Base-by-base conservation (phyloP, 2,329 filamentous ascomycete genomes). In the Penicillium brasilianum region DNA sequence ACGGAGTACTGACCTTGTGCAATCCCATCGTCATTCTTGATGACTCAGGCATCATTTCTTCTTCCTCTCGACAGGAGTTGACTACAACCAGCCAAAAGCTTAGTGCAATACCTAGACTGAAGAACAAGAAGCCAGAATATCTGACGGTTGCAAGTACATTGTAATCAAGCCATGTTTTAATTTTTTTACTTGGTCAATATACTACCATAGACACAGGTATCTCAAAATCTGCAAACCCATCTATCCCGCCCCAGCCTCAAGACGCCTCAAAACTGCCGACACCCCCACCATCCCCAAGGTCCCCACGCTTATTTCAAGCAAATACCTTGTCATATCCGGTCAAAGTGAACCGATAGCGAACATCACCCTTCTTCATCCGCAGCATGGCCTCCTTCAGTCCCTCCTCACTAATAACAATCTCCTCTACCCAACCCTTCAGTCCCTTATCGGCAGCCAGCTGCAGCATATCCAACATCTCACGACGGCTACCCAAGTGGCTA, bases 391-490 rank as follows among this genome's bases (percentile, higher is more conserved):
- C 83, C 75, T 87, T 87, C 72, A 89, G 88, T 0, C 87, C 88
- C 66, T 87, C 82, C 71, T 87, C 88, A 64, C 85, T 87, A 72
- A 97, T 90, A 54, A 89, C 86, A 50, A 96, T 86, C 71, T 88
- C 84, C 74, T 88, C 80, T 22, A 88, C 84, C 88, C 89, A 91
- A 10, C 87, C 86, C 76, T 86, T 83, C 68, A 92, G 81, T 3
- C 84, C 85, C 81, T 89, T 89, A 66, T 90, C 86, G 4, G 86
- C 88, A 11, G 88, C 88, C 60, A 92, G 78, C 77, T 90, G 80
- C 72, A 92, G 76, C 90, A 93, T 92, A 66, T 84, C 84, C 57
- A 91, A 76, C 76, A 88, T 88, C 82, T 93, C 90, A 50, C 82
- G 83, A 59, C 90, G 82, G 73, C 85, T 89, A 18, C 90, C 90